phyloP scores from a whole-genome alignment of 352 stramenopile species.

The Ophiocytium majus region DNA sequence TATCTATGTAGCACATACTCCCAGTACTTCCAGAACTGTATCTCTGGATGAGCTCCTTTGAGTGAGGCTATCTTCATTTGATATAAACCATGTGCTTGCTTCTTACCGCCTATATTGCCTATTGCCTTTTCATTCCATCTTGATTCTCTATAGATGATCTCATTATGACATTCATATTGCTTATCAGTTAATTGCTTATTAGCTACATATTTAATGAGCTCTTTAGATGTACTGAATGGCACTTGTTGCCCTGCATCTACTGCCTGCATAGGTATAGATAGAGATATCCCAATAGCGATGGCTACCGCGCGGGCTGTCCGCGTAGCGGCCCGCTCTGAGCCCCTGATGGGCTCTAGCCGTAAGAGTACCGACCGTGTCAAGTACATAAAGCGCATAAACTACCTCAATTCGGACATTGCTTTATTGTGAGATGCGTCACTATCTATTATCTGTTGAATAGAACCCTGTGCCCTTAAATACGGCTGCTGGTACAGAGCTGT shows the following conservation, averaged over 20 bases:
- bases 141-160: conserved; percentile 6
- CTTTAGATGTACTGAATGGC: too few species aligned
- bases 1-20: conserved; percentile 6
- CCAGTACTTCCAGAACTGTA: not conserved
- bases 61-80: not conserved
- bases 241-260: not conserved
- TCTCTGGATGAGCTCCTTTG: not conserved
- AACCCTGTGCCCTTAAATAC: not conserved
- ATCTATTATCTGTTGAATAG: conserved; percentile 22
- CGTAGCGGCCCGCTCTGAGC: conserved; percentile 7
- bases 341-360: conserved; percentile 8
- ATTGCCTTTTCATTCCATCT: conserved; percentile 1
- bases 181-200: conserved; percentile 1
- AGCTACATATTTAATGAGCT: not conserved
- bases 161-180: conserved; percentile 14
- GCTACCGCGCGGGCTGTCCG: conserved; percentile 3
- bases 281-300: conserved; percentile 19
- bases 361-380: conserved; percentile 12
- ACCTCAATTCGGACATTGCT: conserved; percentile 9
- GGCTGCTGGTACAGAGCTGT: not conserved
- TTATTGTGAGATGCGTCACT: not conserved
- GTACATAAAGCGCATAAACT: not conserved
- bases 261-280: conserved; percentile 2
- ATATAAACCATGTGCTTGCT: not conserved
- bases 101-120: too few species aligned